phyloP scores from a whole-genome alignment of 2,329 filamentous ascomycete species.

The Rhynchosporium secalis region DNA sequence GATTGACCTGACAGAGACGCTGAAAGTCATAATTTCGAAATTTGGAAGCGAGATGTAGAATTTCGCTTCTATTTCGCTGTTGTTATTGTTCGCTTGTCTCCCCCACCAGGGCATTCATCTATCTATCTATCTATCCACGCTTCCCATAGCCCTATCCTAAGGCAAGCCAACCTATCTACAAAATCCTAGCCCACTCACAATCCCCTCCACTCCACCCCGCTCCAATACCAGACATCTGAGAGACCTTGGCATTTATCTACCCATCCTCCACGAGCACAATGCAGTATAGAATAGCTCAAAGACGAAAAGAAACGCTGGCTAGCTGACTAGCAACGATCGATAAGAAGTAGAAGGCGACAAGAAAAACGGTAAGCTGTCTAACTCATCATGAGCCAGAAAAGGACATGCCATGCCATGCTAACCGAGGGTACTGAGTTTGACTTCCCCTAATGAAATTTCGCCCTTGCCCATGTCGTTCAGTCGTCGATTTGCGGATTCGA shows the following conservation, averaged over 20 bases:
- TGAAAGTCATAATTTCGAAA: too few relatives aligned
- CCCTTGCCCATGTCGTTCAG: not conserved
- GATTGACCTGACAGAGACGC: too few relatives aligned
- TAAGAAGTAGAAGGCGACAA: constrained; percentile 3
- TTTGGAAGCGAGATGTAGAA: too few relatives aligned
- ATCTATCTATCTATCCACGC: not conserved
- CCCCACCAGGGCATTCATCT: not conserved
- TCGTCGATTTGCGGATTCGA: not conserved
- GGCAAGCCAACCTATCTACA: constrained; percentile 3
- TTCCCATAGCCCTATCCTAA: not conserved
- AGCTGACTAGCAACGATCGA: constrained; percentile 13
- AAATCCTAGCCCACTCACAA: not conserved
- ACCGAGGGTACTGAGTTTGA: constrained; percentile 26
- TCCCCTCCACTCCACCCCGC: not conserved
- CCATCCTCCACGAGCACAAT: not conserved
- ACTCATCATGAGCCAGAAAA: constrained; percentile 1
- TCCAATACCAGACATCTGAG: not conserved
- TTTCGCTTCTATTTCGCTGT: too few relatives aligned
- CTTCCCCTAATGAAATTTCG: constrained; percentile 19
- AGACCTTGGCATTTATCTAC: not conserved
- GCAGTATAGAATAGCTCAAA: constrained; percentile 1
- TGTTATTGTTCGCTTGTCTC: too few relatives aligned
- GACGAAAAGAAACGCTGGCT: constrained; percentile 10
- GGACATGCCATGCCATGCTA: constrained; percentile 1
- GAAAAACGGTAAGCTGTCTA: not conserved